These are phyloP conservation scores for Lactarius hengduanensis DNA, from an alignment of 768 basidiomycete species.

Conservation along the genomic window DNA sequence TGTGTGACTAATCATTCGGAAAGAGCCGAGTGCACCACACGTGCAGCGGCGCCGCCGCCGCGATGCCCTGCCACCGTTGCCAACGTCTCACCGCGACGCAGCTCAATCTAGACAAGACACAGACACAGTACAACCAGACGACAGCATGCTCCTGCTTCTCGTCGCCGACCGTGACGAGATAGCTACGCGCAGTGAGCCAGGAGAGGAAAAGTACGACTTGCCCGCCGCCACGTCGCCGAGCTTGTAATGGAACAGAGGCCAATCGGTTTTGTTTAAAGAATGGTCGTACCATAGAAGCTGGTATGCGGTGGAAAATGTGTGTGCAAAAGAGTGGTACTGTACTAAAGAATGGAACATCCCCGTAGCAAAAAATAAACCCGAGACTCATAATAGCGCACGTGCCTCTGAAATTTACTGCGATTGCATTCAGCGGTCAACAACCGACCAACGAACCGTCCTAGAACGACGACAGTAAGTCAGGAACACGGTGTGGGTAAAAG, in stretches of 20 bases:
- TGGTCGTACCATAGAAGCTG: neutral
- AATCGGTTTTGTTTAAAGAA: neutral
- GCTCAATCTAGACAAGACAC: too few species aligned
- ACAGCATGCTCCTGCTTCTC: neutral
- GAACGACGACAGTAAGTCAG: neutral
- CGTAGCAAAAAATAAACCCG: neutral
- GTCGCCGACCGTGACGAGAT: neutral
- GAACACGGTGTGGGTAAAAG: neutral
- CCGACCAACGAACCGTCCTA: neutral
- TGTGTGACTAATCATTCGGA: neutral
- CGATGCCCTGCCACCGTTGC: too few species aligned
- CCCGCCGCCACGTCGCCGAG: neutral
- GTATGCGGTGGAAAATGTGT: neutral
- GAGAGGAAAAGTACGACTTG: too few species aligned
- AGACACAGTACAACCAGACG: neutral
- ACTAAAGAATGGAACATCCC: neutral
- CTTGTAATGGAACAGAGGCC: neutral
- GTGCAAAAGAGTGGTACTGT: neutral
- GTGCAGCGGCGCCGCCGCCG: too few species aligned
- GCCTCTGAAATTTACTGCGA: neutral
- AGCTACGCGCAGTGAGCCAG: too few species aligned
- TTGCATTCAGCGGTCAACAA: neutral
- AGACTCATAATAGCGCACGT: neutral
- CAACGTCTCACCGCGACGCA: too few species aligned
- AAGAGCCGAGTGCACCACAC: neutral